Evolutionary conservation across 345 rosid genomes (phyloP), one percentile per base, ranked within the genome.

Genomic region (Acer negundo): DNA sequence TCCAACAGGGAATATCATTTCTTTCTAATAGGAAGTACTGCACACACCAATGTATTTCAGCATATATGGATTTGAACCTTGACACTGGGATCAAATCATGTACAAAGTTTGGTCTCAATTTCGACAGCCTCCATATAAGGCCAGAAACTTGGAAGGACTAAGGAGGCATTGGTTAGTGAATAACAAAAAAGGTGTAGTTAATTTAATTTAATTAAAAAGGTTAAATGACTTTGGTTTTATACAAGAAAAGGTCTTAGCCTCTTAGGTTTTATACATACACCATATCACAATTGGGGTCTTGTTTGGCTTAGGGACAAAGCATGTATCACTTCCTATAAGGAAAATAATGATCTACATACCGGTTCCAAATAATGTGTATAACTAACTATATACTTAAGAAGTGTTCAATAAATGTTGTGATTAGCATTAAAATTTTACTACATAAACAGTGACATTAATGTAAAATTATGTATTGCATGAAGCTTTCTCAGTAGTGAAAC

Each of bases 81-180:
- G 38, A 31, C 38, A 31, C 38, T 31, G 38, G 38, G 38, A 56
- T 7, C 62, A 56, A 56, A n/a, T 17, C 62, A 56, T 62, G 15
- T 64, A 74, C 51, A 61, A 56, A 65, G 70, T 8, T 51, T 28
- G 62, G 44, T 13, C 15, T 28, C 19, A 20, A 49, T 56, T 56
- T 56, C 8, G 23, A 53, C 64, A 40, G 67, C 77, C 72, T 35
- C 63, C 38, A 31, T 24, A 72, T 82, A 28, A 51, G 76, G 76
- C 19, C 46, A 31, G 38, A 31, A 31, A 31, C 4, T 31, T 31
- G 38, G 38, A 28, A 28, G 31, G 4, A 3, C 38, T 31, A 31
- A 31, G 38, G 38, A 31, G 38, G 38, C 38, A 3, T 28, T 31
- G 38, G 38, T 31, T 31, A 3, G 38, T 31, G 38, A 31, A 31